Base-by-base conservation (phyloP, 2,329 filamentous ascomycete genomes). In the Diplodia mutila region DNA sequence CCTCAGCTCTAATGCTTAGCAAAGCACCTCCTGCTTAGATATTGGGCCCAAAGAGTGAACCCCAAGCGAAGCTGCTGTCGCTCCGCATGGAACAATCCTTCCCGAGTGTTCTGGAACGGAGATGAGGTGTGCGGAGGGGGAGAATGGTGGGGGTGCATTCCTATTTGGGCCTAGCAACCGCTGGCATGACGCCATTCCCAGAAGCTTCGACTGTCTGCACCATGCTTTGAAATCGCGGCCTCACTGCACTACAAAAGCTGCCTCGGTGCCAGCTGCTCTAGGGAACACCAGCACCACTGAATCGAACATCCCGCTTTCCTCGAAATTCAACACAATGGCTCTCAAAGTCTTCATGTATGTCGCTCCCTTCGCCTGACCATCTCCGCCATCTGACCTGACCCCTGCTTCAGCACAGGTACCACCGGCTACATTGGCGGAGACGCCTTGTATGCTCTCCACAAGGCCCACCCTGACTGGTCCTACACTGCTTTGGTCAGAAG, bases 351-450 rank as follows among this genome's bases (percentile, higher is more conserved):
- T 63, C 59, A 63, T 63, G 59, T 63, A 25, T 18, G 21, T 25
- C 16, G 27, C 29, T 8, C 25, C 29, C n/a, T n/a, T 51, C 39
- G 21, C 42, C 5, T 32, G 14, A 7, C 0, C 25, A 18, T 23
- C 18, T 5, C 16, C 29, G 16, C 16, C 37, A 23, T 18, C 55
- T 42, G 39, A 29, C 42, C 55, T 42, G 39, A 29, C 42, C 6
- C 42, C 23, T 18, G 7, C 7, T 21, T 11, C 21, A 67, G 65
- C 55, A 67, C 65, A 9, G 65, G 65, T 7, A 34, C 48, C 29
- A 61, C 65, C n/a, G 65, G 65, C 29, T 67, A 67, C 54, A 65
- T 69, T 25, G 68, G 68, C 29, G 68, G 68, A 7, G 68, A 67
- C 21, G 59, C 53, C 6, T 25, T 69, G 4, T 53, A 69, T n/a